phyloP scores from a whole-genome alignment of 306 rosid species.

The Crotalaria pallida region DNA sequence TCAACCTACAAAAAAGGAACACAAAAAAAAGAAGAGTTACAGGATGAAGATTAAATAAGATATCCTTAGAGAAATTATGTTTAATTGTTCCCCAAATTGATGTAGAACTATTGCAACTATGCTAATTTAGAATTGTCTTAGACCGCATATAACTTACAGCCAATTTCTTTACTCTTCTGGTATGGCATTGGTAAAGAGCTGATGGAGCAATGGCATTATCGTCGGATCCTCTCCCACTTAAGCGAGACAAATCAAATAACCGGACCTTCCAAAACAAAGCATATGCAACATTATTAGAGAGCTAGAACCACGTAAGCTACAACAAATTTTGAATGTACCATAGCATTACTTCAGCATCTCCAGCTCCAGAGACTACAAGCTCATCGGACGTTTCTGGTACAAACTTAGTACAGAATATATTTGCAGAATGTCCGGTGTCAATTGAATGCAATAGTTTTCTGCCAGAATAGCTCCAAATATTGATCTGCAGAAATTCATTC shows the following conservation, averaged over 20 bases:
- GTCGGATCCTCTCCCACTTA: constrained; percentile 49
- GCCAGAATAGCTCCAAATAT: constrained; percentile 77
- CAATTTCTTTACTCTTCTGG: constrained; percentile 91
- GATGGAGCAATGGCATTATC: constrained; percentile 58
- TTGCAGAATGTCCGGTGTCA: constrained; percentile 87
- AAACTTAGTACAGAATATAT: constrained; percentile 92
- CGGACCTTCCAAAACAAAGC: constrained; percentile 64
- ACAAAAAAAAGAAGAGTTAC: constrained; percentile 20
- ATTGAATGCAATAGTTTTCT: constrained; percentile 70
- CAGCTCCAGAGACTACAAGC: constrained; percentile 96
- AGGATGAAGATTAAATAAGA: not conserved
- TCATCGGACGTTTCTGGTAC: constrained; percentile 92
- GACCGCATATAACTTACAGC: constrained; percentile 67
- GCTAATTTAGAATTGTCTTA: constrained; percentile 13
- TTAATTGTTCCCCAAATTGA: not conserved
- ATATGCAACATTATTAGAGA: constrained; percentile 10
- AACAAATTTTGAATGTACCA: not conserved
- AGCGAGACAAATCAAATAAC: constrained; percentile 66
- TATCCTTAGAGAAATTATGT: not conserved
- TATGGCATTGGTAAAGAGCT: constrained; percentile 74
- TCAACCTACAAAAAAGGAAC: constrained; percentile 62
- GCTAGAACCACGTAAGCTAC: not conserved
- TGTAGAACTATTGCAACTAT: constrained; percentile 2
- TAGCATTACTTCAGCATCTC: constrained; percentile 87
- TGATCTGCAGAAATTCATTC: constrained; percentile 55